These are phyloP conservation scores for Metschnikowia orientalis DNA, from an alignment of 805 yeast genomes.

Conservation along the genomic window DNA sequence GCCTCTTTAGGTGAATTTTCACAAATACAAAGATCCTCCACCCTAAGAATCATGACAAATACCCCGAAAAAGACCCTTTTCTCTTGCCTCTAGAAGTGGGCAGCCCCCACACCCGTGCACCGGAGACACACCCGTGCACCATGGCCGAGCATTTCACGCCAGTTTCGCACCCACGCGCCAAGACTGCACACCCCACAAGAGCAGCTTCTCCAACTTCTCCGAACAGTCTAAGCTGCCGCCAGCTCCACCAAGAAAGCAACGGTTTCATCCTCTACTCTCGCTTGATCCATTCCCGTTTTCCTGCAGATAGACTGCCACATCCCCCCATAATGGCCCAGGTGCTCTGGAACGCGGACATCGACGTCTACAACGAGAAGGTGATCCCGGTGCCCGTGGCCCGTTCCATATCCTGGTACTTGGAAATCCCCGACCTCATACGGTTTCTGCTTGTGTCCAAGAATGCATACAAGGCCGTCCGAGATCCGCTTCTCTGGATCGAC, in stretches of 20 bases:
- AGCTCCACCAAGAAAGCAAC: not conserved
- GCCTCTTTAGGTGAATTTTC: no score
- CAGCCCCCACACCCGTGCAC: no score
- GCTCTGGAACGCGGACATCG: constrained; percentile 44
- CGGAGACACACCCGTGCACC: no score
- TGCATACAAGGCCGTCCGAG: constrained; percentile 34
- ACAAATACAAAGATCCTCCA: no score
- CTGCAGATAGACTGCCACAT: not conserved
- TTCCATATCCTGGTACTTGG: constrained; percentile 30
- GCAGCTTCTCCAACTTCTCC: no score
- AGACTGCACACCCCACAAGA: no score
- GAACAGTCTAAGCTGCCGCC: not conserved
- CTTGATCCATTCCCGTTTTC: not conserved
- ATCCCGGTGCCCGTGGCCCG: constrained; percentile 39
- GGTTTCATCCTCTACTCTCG: not conserved
- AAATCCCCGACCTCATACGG: constrained; percentile 35
- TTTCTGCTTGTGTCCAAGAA: constrained; percentile 38
- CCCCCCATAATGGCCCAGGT: constrained; percentile 36
- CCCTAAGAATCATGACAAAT: no score
- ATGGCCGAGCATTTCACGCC: no score
- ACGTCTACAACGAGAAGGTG: constrained; percentile 34
- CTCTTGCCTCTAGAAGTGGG: no score
- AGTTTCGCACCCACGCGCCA: no score
- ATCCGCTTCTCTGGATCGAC: constrained; percentile 38
- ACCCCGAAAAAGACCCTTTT: no score